A percentile compares a stretch with the other conserved stretches of the same genome.
These are phyloP conservation scores for Tylopilus intermedius DNA, from an alignment of 768 basidiomycete species.

Conservation along the genomic window DNA sequence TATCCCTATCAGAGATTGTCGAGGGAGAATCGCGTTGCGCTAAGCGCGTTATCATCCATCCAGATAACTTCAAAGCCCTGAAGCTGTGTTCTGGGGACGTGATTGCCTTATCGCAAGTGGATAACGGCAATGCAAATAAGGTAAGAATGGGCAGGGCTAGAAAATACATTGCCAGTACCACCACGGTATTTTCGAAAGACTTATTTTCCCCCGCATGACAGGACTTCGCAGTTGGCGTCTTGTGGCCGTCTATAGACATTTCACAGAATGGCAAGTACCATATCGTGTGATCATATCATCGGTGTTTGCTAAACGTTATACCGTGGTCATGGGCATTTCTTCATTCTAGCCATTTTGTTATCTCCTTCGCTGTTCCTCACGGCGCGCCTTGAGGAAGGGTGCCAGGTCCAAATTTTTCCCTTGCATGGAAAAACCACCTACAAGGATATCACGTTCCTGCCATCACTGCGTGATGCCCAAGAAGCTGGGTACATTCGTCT, in stretches of 20 bases:
- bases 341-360: constrained; percentile 46
- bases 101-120: constrained; percentile 46
- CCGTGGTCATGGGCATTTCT: constrained; percentile 2
- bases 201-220: constrained; percentile 28
- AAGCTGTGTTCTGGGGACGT: constrained; percentile 69
- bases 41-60: constrained; percentile 60
- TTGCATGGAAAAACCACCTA: constrained; percentile 36
- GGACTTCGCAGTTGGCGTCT: constrained; percentile 63
- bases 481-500: constrained; percentile 52
- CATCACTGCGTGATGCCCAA: constrained; percentile 44
- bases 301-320: constrained; percentile 13
- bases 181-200: constrained; percentile 8
- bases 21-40: constrained; percentile 46
- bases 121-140: constrained; percentile 31
- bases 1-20: constrained; percentile 31
- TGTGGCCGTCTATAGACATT: constrained; percentile 71
- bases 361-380: constrained; percentile 59
- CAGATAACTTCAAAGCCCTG: constrained; percentile 53
- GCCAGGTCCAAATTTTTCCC: constrained; percentile 45
- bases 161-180: constrained; percentile 3
- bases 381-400: constrained; percentile 48
- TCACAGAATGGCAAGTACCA: constrained; percentile 50
- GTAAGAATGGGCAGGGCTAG: constrained; percentile 27
- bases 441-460: constrained; percentile 41
- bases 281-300: constrained; percentile 1